Conservation (phyloP, 768 basidiomycete genomes). For the Boletus subcaerulescens region DNA sequence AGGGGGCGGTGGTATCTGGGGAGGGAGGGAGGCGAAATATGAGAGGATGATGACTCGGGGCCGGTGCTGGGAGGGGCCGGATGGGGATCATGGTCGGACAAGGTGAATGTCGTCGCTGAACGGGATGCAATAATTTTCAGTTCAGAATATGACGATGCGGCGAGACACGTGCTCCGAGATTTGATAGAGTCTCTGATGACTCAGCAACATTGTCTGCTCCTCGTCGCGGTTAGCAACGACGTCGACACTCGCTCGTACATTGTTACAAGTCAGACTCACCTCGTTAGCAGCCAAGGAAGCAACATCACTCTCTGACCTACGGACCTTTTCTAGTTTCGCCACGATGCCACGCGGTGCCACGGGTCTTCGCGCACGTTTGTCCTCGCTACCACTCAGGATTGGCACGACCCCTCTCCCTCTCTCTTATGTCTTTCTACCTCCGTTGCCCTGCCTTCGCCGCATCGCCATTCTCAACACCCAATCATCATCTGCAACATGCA, state of each 20-base stretch:
- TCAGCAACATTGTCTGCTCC: constrained; percentile 22
- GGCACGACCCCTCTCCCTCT: not conserved
- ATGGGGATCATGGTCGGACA: not conserved
- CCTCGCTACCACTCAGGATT: constrained; percentile 16
- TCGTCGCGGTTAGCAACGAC: constrained; percentile 13
- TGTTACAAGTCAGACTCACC: constrained; percentile 15
- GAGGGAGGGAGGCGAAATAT: not conserved
- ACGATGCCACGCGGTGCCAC: constrained; percentile 29
- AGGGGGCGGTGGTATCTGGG: not conserved
- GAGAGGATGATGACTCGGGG: not conserved
- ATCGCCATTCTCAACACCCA: constrained; percentile 17
- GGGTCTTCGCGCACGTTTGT: constrained; percentile 38
- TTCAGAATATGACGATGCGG: constrained; percentile 32
- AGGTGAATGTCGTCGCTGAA: not conserved
- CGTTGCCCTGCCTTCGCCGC: constrained; percentile 7
- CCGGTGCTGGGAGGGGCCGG: not conserved
- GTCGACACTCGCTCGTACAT: not conserved
- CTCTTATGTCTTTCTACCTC: constrained; percentile 2
- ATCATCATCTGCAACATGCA: constrained; percentile 27
- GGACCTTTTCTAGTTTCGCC: constrained; percentile 24
- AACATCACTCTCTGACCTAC: constrained; percentile 10
- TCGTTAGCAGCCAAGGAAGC: constrained; percentile 13
- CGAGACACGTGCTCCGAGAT: constrained; percentile 34
- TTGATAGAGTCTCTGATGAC: constrained; percentile 26
- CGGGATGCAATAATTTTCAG: constrained; percentile 11